Percentiles rank a stretch among this genome's conserved stretches.
Conservation (phyloP, 257 asterid species). For the Ilex asprella region DNA sequence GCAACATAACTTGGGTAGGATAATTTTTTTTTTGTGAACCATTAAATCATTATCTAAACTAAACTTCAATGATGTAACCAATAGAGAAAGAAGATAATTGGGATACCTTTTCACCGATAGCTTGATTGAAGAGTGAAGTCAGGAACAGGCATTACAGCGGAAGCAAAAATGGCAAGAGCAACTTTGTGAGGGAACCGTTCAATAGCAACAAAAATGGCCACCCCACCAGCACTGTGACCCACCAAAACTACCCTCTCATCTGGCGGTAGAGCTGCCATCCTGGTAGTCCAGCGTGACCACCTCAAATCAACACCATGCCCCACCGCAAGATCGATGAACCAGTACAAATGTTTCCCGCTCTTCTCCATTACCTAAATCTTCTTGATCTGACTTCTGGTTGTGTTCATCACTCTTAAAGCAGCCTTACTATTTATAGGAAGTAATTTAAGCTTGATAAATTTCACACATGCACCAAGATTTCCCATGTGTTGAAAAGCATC, state of each 20-base stretch:
- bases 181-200: constrained; percentile 9
- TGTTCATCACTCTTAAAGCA: too few relatives aligned
- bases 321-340: background rate
- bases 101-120: background rate
- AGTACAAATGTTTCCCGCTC: background rate
- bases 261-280: background rate
- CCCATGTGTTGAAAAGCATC: too few relatives aligned
- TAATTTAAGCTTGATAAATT: too few relatives aligned
- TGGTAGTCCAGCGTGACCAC: background rate
- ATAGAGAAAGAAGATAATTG: background rate
- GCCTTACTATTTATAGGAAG: too few relatives aligned
- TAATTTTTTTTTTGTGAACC: too few relatives aligned
- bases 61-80: too few relatives aligned
- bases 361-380: background rate
- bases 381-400: too few relatives aligned
- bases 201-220: background rate
- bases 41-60: too few relatives aligned
- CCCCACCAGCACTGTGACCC: constrained; percentile 6
- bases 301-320: background rate
- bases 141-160: constrained; percentile 12
- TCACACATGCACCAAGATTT: too few relatives aligned
- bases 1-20: too few relatives aligned
- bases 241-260: background rate
- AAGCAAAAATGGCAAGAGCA: constrained; percentile 10
- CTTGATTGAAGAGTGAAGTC: background rate